Evolutionary conservation across 208 protist genomes (phyloP).

Genomic region (Trypanosoma rangeli): DNA sequence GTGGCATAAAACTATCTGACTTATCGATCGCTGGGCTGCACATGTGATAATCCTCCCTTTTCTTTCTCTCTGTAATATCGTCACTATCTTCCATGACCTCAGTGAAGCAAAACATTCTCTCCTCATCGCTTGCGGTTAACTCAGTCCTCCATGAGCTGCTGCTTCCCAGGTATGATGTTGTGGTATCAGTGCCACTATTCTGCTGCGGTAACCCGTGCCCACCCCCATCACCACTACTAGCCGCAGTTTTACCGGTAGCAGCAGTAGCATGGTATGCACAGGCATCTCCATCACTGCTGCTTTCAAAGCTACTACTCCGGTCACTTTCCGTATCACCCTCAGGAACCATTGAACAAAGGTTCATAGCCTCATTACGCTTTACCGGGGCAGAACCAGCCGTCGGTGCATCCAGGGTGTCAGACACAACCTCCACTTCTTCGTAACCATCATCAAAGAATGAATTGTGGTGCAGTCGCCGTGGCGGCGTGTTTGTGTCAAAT

Average conservation of each 20-base stretch:
- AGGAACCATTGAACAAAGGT: conserved; percentile 5
- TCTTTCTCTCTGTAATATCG: neutral
- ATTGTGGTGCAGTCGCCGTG: neutral
- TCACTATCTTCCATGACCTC: neutral
- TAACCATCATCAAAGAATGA: neutral
- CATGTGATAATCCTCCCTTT: neutral
- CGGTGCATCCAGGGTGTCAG: neutral
- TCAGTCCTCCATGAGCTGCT: neutral
- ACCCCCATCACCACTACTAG: neutral
- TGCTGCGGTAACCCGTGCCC: neutral
- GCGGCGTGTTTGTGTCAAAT: neutral
- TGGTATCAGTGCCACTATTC: neutral
- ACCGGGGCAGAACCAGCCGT: neutral
- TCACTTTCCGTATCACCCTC: conserved; percentile 15
- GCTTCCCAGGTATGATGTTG: neutral
- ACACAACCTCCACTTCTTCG: conserved; percentile 3
- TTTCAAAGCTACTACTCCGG: conserved; percentile 3
- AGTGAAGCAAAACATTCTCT: neutral
- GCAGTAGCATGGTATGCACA: neutral
- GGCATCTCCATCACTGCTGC: neutral
- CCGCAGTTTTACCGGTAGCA: neutral
- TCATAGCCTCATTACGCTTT: neutral
- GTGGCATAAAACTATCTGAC: neutral
- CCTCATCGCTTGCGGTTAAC: neutral
- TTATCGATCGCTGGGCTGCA: neutral